Evolutionary conservation across 495 filamentous ascomycete species (phyloP).

Genomic region (Usnea hakonensis): DNA sequence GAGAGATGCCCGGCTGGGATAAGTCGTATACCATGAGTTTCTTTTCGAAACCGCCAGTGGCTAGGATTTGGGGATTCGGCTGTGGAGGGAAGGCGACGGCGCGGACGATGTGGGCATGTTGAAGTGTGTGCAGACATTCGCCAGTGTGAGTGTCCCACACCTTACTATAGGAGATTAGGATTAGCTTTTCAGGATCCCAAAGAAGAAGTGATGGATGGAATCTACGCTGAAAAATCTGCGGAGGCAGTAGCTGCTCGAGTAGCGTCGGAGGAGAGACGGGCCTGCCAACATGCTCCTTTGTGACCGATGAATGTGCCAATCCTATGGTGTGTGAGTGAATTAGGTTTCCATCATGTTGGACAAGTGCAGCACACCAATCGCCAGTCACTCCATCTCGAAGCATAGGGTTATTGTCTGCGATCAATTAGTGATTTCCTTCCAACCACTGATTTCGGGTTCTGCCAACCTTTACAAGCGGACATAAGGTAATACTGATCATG

Average conservation of each 20-base stretch:
- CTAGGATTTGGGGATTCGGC: constrained; percentile 68
- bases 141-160: constrained; percentile 96
- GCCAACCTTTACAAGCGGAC: constrained; percentile 91
- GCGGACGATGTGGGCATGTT: constrained; percentile 90
- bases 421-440: not conserved
- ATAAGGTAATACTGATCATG: constrained; percentile 89
- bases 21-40: constrained; percentile 93
- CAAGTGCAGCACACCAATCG: constrained; percentile 58
- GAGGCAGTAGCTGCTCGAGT: constrained; percentile 83
- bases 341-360: not conserved
- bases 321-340: constrained; percentile 38
- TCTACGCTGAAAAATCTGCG: constrained; percentile 91
- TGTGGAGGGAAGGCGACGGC: constrained; percentile 78
- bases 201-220: constrained; percentile 12
- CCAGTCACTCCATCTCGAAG: constrained; percentile 93
- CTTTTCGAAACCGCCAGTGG: constrained; percentile 92
- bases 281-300: constrained; percentile 96
- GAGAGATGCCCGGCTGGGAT: constrained; percentile 35
- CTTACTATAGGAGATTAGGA: constrained; percentile 46
- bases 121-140: constrained; percentile 78
- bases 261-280: constrained; percentile 80
- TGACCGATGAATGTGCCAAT: constrained; percentile 97
- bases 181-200: constrained; percentile 1
- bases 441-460: not conserved
- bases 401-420: constrained; percentile 90